Base-by-base conservation (phyloP, 2,329 filamentous ascomycete species). In the Neophaeococcomyces aloes region DNA sequence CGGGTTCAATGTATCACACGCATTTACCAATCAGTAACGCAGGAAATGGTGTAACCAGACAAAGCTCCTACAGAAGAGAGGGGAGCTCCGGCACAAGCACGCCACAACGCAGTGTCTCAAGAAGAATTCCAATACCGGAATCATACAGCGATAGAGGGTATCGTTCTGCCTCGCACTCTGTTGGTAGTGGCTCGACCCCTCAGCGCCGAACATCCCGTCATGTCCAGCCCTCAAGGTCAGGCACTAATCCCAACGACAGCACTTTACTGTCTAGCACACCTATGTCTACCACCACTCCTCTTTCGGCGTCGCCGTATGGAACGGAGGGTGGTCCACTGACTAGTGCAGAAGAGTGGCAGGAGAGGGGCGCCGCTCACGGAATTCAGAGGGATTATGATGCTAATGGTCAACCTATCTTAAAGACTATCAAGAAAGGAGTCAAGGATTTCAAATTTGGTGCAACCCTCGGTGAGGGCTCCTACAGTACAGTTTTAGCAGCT, bases 401-500 rank as follows among this genome's bases (percentile, higher is more conserved):
- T 23, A 85, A 81, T 53, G 91, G 91, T 15, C 83, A 86, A 53
- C 79, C 85, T 2, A 74, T 94, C 7, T 74, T 86, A 49, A 80
- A 86, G 49, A 81, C 85, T 47, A 81, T 96, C 42, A 96, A 96
- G 64, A 98, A 98, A 61, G 91, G 91, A 2, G 91, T 98, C 34
- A 85, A 91, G 53, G 91, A 98, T 66, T 98, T 98, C 64, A 82
- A 81, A 29, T 98, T 98, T 65, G 88, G 88, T 18, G 77, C 84
- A 43, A 81, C 89, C 2, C 72, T 98, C 2, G 91, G 91, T 46
- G 91, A 98, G 65, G 91, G 91, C 19, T 98, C 91, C 4, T 98
- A 98, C 74, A 96, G 89, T 59, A 95, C 88, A 7, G 91, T 98
- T 29, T 79, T 91, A 51, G 78, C 91, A 41, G 91, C 88, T 29